Percentiles rank a stretch among this genome's conserved stretches.
Conservation (phyloP, 176 grass and related monocot genomes). For the Themeda triandra region DNA sequence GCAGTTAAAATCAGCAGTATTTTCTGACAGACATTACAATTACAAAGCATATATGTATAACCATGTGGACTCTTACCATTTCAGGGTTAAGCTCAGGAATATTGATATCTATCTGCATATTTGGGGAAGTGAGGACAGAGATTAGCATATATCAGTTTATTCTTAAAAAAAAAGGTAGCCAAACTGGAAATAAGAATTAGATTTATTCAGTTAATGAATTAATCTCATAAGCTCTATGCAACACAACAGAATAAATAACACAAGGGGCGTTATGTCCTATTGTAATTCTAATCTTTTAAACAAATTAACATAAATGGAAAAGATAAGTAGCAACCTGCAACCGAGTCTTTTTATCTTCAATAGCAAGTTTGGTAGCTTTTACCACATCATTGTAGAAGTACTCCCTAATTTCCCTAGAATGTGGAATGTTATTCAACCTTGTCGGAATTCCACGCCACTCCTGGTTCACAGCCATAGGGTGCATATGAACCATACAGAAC, state of each 20-base stretch:
- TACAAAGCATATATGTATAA: slow-evolving; percentile 27
- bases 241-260: background rate
- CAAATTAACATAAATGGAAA: slow-evolving; percentile 7
- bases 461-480: slow-evolving; percentile 35
- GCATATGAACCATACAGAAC: slow-evolving; percentile 16
- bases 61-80: slow-evolving; percentile 56
- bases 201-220: background rate
- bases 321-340: slow-evolving; percentile 56
- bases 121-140: slow-evolving; percentile 4
- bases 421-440: slow-evolving; percentile 93
- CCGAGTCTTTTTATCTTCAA: slow-evolving; percentile 85
- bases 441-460: slow-evolving; percentile 90
- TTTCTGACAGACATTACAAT: background rate
- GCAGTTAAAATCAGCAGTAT: background rate
- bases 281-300: background rate
- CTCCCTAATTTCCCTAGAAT: slow-evolving; percentile 93
- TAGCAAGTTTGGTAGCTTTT: slow-evolving; percentile 61
- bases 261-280: background rate
- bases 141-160: background rate
- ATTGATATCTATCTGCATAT: slow-evolving; percentile 87
- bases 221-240: slow-evolving; percentile 5
- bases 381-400: slow-evolving; percentile 85
- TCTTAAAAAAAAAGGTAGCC: background rate
- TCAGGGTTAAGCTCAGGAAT: slow-evolving; percentile 99
- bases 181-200: background rate